A percentile compares a stretch with the other conserved stretches of the same genome.
Evolutionary conservation across 441 rosid genomes (phyloP).

Genomic region (Biscutella laevigata): DNA sequence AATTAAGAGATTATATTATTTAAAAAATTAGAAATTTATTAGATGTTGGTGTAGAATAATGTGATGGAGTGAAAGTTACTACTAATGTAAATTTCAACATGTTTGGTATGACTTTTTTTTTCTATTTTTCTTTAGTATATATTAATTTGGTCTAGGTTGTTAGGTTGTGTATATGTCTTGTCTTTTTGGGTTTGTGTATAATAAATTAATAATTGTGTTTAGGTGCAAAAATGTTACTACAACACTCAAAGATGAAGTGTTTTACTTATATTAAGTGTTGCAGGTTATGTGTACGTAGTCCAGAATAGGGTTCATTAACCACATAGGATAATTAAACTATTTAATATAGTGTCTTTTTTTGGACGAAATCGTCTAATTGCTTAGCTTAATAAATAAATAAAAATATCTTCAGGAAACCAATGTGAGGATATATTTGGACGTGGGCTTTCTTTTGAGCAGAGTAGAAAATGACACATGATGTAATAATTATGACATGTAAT

Average conservation of each 20-base stretch:
- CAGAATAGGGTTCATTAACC: neutral
- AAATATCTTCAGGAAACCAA: neutral
- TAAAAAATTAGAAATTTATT: constrained; percentile 7
- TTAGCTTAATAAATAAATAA: neutral
- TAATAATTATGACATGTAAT: too few relatives aligned
- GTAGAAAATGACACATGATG: too few relatives aligned
- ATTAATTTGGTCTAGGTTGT: constrained; percentile 9
- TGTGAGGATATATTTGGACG: constrained; percentile 7
- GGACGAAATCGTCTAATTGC: constrained; percentile 1
- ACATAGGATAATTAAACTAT: neutral
- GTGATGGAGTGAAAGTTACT: constrained; percentile 23
- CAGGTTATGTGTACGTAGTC: constrained; percentile 10
- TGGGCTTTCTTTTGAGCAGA: constrained; percentile 3
- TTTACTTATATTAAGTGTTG: neutral
- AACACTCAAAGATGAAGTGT: constrained; percentile 16
- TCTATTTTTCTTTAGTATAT: too few relatives aligned
- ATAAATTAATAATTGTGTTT: neutral
- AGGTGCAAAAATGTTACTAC: constrained; percentile 8
- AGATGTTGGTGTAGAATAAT: constrained; percentile 18
- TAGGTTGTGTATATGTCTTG: constrained; percentile 15
- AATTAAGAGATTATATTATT: neutral
- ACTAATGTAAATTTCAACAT: constrained; percentile 6
- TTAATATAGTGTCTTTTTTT: too few relatives aligned
- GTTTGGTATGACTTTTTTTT: constrained; percentile 13
- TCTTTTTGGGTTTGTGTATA: constrained; percentile 20